Percentiles rank a stretch among this genome's conserved stretches.
Evolutionary conservation across 768 basidiomycete genomes (phyloP).

Genomic region (Strobilomyces confusus): DNA sequence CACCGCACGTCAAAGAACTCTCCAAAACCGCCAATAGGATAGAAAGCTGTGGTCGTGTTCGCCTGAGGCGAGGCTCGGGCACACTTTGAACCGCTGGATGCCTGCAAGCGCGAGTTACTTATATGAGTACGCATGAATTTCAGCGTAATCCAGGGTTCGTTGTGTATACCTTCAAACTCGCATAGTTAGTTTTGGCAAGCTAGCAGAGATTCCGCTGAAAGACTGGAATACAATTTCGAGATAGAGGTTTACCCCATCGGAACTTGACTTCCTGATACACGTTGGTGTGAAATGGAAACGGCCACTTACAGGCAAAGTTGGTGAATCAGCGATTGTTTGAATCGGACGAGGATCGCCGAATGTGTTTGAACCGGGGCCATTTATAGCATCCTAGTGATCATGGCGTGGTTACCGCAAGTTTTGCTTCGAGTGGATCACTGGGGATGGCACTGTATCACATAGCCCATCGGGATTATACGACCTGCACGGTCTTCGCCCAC

Average conservation of each 20-base stretch:
- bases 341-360: conserved; percentile 9
- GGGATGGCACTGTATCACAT: too few species aligned
- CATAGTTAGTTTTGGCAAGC: too few species aligned
- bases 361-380: conserved; percentile 7
- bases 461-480: too few species aligned
- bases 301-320: not conserved
- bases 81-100: not conserved
- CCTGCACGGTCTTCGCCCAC: too few species aligned
- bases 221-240: too few species aligned
- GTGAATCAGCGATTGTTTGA: not conserved
- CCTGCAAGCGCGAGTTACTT: too few species aligned
- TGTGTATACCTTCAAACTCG: not conserved
- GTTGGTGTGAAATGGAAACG: conserved; percentile 4
- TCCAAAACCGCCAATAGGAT: not conserved
- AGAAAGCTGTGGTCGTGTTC: not conserved
- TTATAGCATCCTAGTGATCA: not conserved
- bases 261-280: too few species aligned
- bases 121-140: too few species aligned
- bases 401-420: not conserved
- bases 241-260: too few species aligned
- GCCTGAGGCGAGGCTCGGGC: not conserved
- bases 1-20: not conserved
- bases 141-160: too few species aligned
- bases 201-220: too few species aligned
- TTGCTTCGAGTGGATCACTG: not conserved